phyloP scores from a whole-genome alignment of 495 filamentous ascomycete species.

The Collariella sp. region DNA sequence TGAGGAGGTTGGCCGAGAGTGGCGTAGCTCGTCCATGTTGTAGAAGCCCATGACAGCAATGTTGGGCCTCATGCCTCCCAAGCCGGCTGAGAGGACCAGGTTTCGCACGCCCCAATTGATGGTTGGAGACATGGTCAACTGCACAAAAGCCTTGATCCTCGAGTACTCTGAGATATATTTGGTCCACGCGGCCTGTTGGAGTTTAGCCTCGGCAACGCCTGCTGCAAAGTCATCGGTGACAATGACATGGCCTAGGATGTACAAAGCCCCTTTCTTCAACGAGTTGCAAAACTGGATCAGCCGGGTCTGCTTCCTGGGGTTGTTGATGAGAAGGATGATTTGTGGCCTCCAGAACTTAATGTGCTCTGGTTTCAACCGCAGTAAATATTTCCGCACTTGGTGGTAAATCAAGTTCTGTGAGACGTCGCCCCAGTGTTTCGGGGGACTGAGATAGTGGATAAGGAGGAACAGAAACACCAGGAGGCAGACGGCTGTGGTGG shows the following conservation, averaged over 20 bases:
- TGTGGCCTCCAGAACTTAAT: conserved; percentile 89
- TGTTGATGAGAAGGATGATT: conserved; percentile 76
- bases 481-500: conserved; percentile 63
- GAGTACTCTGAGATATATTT: conserved; percentile 74
- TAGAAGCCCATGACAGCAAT: conserved; percentile 71
- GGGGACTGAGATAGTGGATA: conserved; percentile 77
- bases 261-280: conserved; percentile 77
- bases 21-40: conserved; percentile 63
- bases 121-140: conserved; percentile 70
- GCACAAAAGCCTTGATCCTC: conserved; percentile 85
- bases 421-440: conserved; percentile 85
- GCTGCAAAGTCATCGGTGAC: conserved; percentile 73
- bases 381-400: conserved; percentile 80
- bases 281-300: conserved; percentile 89
- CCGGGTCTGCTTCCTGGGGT: conserved; percentile 65
- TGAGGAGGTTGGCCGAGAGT: conserved; percentile 32
- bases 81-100: conserved; percentile 67
- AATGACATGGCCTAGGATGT: conserved; percentile 80
- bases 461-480: conserved; percentile 69
- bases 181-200: conserved; percentile 74
- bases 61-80: conserved; percentile 88
- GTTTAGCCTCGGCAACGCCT: conserved; percentile 70
- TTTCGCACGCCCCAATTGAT: conserved; percentile 84
- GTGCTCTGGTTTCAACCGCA: conserved; percentile 75
- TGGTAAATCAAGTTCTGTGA: conserved; percentile 86